These are phyloP conservation scores for Termitomyces sp. DNA, from an alignment of 768 basidiomycete species.

Conservation along the genomic window DNA sequence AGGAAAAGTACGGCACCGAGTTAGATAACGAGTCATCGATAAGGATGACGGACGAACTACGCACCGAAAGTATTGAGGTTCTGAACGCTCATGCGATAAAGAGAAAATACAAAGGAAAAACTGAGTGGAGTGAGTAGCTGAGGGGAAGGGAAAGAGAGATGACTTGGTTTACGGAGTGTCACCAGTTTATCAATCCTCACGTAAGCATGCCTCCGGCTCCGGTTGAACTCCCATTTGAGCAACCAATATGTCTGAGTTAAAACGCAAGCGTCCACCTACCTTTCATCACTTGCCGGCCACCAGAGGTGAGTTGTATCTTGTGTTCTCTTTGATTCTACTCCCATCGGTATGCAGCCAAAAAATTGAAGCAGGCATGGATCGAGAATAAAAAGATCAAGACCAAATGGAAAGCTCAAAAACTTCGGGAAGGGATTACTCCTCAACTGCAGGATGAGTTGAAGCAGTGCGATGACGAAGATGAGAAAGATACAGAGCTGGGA, in stretches of 20 bases:
- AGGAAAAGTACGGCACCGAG: slow-evolving; percentile 4
- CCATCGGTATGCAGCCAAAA: slow-evolving; percentile 50
- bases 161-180: slow-evolving; percentile 4
- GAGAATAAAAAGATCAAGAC: slow-evolving; percentile 70
- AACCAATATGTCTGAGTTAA: slow-evolving; percentile 21
- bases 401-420: slow-evolving; percentile 73
- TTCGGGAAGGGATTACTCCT: slow-evolving; percentile 30
- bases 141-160: slow-evolving; percentile 20
- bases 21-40: slow-evolving; percentile 13
- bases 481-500: slow-evolving; percentile 11
- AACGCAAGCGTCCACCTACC: slow-evolving; percentile 60
- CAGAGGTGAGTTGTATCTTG: slow-evolving; percentile 41
- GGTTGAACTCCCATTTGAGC: background rate
- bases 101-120: slow-evolving; percentile 32
- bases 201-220: slow-evolving; percentile 10
- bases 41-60: slow-evolving; percentile 18
- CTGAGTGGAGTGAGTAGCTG: slow-evolving; percentile 36
- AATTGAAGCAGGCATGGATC: slow-evolving; percentile 78
- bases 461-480: slow-evolving; percentile 7
- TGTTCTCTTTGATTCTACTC: background rate
- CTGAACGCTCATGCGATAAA: slow-evolving; percentile 92
- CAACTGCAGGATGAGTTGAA: slow-evolving; percentile 10
- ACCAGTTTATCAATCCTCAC: slow-evolving; percentile 18
- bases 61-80: slow-evolving; percentile 79
- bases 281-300: slow-evolving; percentile 61